Base-by-base conservation (phyloP, 1,284 basidiomycete genomes). In the Puccinia horiana region DNA sequence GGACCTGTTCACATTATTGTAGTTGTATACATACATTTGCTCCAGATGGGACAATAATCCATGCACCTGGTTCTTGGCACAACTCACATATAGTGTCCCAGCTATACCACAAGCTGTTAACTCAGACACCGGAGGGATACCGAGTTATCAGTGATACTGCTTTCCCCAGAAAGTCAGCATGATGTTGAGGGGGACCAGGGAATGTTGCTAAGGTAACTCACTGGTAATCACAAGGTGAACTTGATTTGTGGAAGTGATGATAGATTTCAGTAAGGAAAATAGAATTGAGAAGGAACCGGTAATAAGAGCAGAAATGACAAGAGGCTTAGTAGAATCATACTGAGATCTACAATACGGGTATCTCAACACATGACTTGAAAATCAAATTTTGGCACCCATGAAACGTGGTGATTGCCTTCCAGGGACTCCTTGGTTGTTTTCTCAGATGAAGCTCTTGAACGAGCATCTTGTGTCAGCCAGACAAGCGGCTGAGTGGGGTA, bases 31-130 rank as follows among this genome's bases (percentile, higher is more conserved):
- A 16, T 0, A 35, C 44, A 0, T 70, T 70, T 70, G 42, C 67
- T 0, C 67, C 67, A 12, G 42, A 70, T 49, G 67, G 44, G 18
- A 26, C 69, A 9, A 87, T 89, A 20, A 88, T 89, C 84, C 85
- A 83, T 16, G 84, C 82, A 8, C n/a, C n/a, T n/a, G n/a, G n/a
- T 82, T 84, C 6, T 61, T 88, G 37, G 1, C 69, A 72, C 18
- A n/a, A 47, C n/a, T 49, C 69, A 12, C 11, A 47, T 2, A 49
- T 72, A 32, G 69, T 44, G 1, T 4, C 26, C 11, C 18, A 14
- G 18, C 26, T 72, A 0, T 72, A 72, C 44, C 0, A 65, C 6
- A 37, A 37, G 32, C 63, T 65, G 11, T 8, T 65, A 9, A 26
- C 32, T 37, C 6, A 65, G 1, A 65, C 29, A 65, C 63, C 32